Evolutionary conservation across 73 alveolate species (phyloP), one percentile per base, ranked within the genome.

Genomic region (Paramecium tetraurelia): DNA sequence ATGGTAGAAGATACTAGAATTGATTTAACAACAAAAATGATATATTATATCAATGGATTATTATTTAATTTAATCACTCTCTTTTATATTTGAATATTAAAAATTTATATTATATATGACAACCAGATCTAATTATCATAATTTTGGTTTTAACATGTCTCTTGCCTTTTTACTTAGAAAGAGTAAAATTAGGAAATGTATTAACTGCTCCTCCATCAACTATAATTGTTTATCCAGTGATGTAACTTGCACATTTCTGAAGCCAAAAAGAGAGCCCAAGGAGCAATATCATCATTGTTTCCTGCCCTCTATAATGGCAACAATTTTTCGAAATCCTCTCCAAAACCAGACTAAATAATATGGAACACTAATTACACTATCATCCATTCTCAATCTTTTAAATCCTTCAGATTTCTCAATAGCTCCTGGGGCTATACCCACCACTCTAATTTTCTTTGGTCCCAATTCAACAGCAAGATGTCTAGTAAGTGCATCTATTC

Each of bases 401-500:
- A 94, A 85, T 1, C 99, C 99, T 85, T 96, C 99, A 31, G 99
- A 95, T 40, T 97, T 98, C 35, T 70, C 97, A 69, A 96, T 96
- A 7, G 95, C 93, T 27, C 99, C 99, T 22, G 99, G 99, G 1
- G 96, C 97, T 21, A 96, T 92, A 3, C 98, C 98, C 6, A 89
- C 96, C 36, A 94, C 98, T 93, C 99, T 93, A 21, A 96, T 96
- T 22, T 94, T 93, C 58, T 94, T 59, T 0, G 97, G 97, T 44
- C 99, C 99, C 95, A 97, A 94, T 86, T 96, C 99, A 9, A 96
- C 97, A 18, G 99, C 99, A 11, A 95, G 89, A 63, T 93, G 95
- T 89, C 95, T 96, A 35, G 98, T 96, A 36, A 95, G 92, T 1
- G 99, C 93, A 90, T 95, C 98, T 59, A 96, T 93, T 7, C 96